Base-by-base conservation (phyloP, 305 asterid species). In the Fraxinus greggii region DNA sequence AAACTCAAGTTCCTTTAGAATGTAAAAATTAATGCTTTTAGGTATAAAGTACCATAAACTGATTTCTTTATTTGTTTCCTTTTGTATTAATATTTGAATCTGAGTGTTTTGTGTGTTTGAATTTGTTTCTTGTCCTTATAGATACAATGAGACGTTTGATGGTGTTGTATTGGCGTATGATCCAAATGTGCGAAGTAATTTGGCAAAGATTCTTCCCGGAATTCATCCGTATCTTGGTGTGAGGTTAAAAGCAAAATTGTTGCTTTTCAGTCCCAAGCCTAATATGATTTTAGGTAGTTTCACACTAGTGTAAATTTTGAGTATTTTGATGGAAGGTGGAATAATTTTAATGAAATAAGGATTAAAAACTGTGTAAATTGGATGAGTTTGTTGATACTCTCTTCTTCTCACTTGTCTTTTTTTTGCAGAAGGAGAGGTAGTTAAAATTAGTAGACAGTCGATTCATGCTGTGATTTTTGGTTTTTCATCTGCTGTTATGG, bases 141-240 rank as follows among this genome's bases (percentile, higher is more conserved):
- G 94, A 89, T 95, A 87, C 74, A 91, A 59, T 81, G 97, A 95
- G 83, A 76, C 88, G 13, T 88, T 94, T 83, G 97, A 89, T 83
- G 98, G 98, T 28, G 94, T 96, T 61, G 90, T 94, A 5, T 84
- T 95, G 91, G 98, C 97, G 13, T 93, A 94, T 76, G 93, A 90
- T 74, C 93, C 92, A 0, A 85, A 79, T 1, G 76, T 84, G 12
- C 80, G 78, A 33, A 83, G 90, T 83, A 75, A 79, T 51, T 78
- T 70, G 83, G 98, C 94, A 17, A 93, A 86, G 86, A 86, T 94
- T 83, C 83, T 91, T 9, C 93, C 94, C 0, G 97, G 98, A 76
- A 35, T 88, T 80, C 88, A 85, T 70, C 97, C 98, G 3, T 87
- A 84, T 79, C 85, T 94, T 69, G 93, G 94, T 12, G 92, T 94